Conservation (phyloP, 768 basidiomycete genomes). For the Russula abietina region DNA sequence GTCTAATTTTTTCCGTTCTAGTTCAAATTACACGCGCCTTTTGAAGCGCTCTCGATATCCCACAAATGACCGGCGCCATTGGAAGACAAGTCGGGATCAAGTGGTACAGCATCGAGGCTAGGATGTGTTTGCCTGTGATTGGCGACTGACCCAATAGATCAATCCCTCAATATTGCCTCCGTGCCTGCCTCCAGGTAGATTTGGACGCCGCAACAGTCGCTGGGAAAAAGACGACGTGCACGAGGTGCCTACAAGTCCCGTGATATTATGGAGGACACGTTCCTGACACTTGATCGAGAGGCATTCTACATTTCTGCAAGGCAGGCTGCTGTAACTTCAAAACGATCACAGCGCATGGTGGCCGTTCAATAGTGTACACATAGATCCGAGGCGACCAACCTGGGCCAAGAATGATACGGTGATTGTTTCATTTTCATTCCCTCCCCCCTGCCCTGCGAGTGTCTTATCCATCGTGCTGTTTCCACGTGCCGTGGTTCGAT, state of each 20-base stretch:
- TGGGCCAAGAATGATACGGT: constrained; percentile 4
- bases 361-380: neutral
- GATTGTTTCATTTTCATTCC: neutral
- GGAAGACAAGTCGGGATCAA: neutral
- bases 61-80: neutral
- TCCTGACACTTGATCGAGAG: constrained; percentile 7
- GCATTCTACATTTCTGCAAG: constrained; percentile 1
- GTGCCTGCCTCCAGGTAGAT: neutral
- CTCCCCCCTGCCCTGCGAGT: constrained; percentile 6
- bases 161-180: neutral
- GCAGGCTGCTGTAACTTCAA: neutral
- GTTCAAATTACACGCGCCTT: neutral
- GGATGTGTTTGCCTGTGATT: neutral
- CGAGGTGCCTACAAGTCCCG: constrained; percentile 13
- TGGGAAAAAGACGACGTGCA: neutral
- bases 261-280: constrained; percentile 4
- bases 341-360: neutral
- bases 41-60: neutral
- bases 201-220: neutral
- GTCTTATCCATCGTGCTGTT: neutral
- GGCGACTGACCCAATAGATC: neutral
- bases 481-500: neutral
- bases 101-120: neutral
- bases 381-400: neutral
- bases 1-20: neutral